Evolutionary conservation across 2,329 filamentous ascomycete genomes (phyloP), one percentile per base, ranked within the genome.

Genomic region (Dactylellina leptospora): DNA sequence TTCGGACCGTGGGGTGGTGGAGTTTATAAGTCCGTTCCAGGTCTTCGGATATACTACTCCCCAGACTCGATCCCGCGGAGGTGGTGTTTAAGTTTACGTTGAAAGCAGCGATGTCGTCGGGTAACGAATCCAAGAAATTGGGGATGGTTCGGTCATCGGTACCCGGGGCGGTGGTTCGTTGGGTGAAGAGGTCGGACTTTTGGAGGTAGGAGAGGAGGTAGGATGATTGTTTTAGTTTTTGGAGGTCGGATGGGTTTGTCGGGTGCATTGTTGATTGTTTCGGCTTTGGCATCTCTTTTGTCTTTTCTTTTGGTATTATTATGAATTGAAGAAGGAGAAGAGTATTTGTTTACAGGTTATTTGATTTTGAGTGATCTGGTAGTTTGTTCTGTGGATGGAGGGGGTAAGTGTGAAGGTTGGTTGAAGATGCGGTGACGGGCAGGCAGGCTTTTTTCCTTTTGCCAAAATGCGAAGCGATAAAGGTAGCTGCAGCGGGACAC

Each of bases 171-270:
- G 10, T 16, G 4, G 1, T 16, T 2, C 5, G 23, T 20, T 30
- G 13, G 33, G 38, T 36, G 56, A 61, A 61, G 16, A 53, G 58
- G 20, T 71, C 51, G 42, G 58, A 63, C 20, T 63, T 58, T 45
- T 59, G 50, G 50, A 71, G 66, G 51, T 63, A 71, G 44, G 58
- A 55, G 58, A 71, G 53, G 27, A 71, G 44, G 53, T 71, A 71
- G n/a, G 66, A 63, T 4, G 58, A 51, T 5, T 36, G 47, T 42
- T 55, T 45, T 16, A 50, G 18, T 23, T 58, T 51, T 25, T 13
- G 44, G 47, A 44, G 25, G 42, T 47, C 55, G 3, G 28, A 9
- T 9, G 56, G 44, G n/a, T 27, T 27, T 38, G 58, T 13, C 30
- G 38, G 9, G 27, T 18, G 28, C 11, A 20, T 45, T 30, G 48